Evolutionary conservation across 495 filamentous ascomycete species (phyloP).

Genomic region (Elasticomyces elasticus): DNA sequence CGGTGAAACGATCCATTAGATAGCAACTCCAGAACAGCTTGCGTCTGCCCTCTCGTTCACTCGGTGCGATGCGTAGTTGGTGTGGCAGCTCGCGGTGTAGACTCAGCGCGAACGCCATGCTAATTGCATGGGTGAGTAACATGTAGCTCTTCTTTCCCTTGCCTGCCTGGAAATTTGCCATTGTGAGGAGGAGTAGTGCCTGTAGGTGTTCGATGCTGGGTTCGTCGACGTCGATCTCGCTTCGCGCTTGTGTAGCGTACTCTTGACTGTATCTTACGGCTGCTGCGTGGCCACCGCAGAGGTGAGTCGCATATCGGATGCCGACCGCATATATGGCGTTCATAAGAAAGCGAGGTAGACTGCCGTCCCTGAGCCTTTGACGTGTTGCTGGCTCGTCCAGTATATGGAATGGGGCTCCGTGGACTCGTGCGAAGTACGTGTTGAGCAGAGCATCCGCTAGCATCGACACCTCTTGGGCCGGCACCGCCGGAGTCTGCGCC

Average conservation of each 20-base stretch:
- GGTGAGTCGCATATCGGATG: slow-evolving; percentile 53
- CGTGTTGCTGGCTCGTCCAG: slow-evolving; percentile 62
- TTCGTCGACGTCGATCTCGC: slow-evolving; percentile 65
- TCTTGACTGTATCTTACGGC: slow-evolving; percentile 51
- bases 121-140: slow-evolving; percentile 65
- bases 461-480: neutral
- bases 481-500: neutral
- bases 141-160: slow-evolving; percentile 78
- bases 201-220: slow-evolving; percentile 68
- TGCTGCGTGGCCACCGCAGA: slow-evolving; percentile 46
- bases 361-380: slow-evolving; percentile 54
- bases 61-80: slow-evolving; percentile 43
- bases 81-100: slow-evolving; percentile 59
- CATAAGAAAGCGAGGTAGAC: slow-evolving; percentile 52
- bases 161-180: slow-evolving; percentile 65
- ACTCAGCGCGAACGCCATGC: slow-evolving; percentile 70
- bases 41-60: slow-evolving; percentile 63
- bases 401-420: slow-evolving; percentile 69
- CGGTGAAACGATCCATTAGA: slow-evolving; percentile 67
- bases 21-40: slow-evolving; percentile 79
- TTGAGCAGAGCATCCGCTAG: slow-evolving; percentile 56
- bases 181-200: slow-evolving; percentile 62
- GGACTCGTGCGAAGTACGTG: slow-evolving; percentile 63
- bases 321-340: slow-evolving; percentile 67
- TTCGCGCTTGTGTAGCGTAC: slow-evolving; percentile 55